Base-by-base conservation (phyloP, 768 basidiomycete genomes). In the Mycena indigotica region DNA sequence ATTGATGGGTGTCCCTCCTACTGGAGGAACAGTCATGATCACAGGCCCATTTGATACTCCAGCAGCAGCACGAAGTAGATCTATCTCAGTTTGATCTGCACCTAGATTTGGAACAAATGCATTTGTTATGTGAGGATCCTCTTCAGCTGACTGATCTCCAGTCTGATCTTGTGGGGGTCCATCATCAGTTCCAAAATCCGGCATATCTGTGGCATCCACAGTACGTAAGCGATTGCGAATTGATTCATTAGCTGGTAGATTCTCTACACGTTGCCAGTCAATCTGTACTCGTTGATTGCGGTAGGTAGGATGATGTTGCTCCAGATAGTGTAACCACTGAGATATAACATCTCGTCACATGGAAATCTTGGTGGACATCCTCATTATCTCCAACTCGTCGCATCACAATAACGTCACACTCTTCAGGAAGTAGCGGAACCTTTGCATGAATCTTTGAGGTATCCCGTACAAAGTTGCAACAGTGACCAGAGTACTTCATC, bases 161-260 rank as follows among this genome's bases (percentile, higher is more conserved):
- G n/a, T n/a, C 23, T 49, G 50, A 5, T 28, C 48, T 30, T 58
- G 29, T 21, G 55, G 58, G 45, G 57, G 58, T 1, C 52, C 60
- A 41, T 23, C 46, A 49, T 55, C 56, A n/a, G 25, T 25, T n/a
- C 23, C 30, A 50, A 19, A 6, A 12, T 59, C 50, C 15, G 50
- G 35, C 48, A 52, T 21, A 24, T 61, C 56, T 49, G 54, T 24
- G 24, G 32, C 10, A 30, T 46, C 44, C 10, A 60, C 48, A 40
- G 54, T 61, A 15, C 32, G 39, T 8, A n/a, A n/a, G 24, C 50
- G 50, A 28, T 58, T 26, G 32, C 35, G 30, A 16, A 67, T 57
- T 28, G 53, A 55, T 2, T 21, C 58, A 65, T 54, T 41, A 15
- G 38, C 51, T 24, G 64, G 64, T 32, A 67, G 45, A 5, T 61